Percentiles rank a stretch among this genome's conserved stretches.
Conservation (phyloP, 2,329 filamentous ascomycete genomes). For the Zymoseptoria ardabiliae region DNA sequence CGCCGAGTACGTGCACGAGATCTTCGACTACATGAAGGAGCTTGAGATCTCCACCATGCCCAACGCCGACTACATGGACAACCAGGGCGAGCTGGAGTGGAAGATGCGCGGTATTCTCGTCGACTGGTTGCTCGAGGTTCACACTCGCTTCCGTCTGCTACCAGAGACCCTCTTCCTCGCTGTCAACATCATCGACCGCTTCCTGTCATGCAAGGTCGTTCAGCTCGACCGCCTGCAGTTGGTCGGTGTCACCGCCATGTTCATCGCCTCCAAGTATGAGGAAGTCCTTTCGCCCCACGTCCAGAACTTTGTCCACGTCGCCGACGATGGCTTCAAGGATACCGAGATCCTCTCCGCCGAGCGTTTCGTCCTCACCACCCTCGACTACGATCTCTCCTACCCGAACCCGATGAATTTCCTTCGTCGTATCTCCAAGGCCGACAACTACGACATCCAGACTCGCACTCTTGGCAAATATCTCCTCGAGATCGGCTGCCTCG, state of each 20-base stretch:
- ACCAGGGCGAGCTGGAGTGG: conserved; percentile 94
- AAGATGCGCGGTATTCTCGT: conserved; percentile 96
- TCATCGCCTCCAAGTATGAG: conserved; percentile 98
- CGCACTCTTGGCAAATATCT: conserved; percentile 96
- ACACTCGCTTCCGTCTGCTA: conserved; percentile 90
- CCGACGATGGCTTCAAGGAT: conserved; percentile 92
- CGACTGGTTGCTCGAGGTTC: conserved; percentile 97
- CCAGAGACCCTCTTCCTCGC: conserved; percentile 95
- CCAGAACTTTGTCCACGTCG: conserved; percentile 92
- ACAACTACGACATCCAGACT: conserved; percentile 98
- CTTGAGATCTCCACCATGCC: conserved; percentile 75
- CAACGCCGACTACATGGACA: conserved; percentile 90
- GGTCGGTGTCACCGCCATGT: conserved; percentile 97
- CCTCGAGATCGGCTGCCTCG: conserved; percentile 91
- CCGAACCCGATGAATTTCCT: conserved; percentile 99
- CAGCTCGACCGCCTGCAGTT: conserved; percentile 93
- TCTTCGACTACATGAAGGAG: conserved; percentile 90
- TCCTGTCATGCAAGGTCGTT: conserved; percentile 90
- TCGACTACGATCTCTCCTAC: conserved; percentile 96
- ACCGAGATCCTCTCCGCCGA: conserved; percentile 96
- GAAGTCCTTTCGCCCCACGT: conserved; percentile 96
- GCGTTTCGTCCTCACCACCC: conserved; percentile 79
- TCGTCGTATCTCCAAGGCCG: conserved; percentile 95
- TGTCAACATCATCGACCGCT: conserved; percentile 97
- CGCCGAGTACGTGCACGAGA: conserved; percentile 92